phyloP scores from a whole-genome alignment of 1,139 yeast species.

The Debaryomycetaceae sp. region DNA sequence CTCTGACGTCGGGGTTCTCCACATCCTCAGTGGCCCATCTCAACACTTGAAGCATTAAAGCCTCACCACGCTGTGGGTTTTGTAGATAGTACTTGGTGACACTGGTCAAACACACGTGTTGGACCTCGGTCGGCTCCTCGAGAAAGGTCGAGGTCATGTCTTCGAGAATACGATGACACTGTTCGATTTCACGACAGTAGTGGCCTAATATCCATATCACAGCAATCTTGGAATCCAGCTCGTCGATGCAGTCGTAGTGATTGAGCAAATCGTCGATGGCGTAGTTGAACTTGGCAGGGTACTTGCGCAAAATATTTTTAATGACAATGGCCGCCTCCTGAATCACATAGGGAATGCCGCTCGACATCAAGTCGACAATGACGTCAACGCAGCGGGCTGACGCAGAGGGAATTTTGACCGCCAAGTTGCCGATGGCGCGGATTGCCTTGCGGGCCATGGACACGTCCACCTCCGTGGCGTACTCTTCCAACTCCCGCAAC shows the following conservation, averaged over 20 bases:
- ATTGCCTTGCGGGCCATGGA: constrained; percentile 86
- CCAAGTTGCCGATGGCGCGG: constrained; percentile 84
- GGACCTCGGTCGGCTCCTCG: constrained; percentile 70
- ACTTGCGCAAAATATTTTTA: constrained; percentile 71
- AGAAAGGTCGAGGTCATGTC: constrained; percentile 44
- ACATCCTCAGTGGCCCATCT: constrained; percentile 72
- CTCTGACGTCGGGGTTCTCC: constrained; percentile 78
- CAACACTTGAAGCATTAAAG: constrained; percentile 53
- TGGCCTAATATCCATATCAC: constrained; percentile 85
- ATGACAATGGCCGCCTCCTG: constrained; percentile 79
- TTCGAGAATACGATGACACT: constrained; percentile 43
- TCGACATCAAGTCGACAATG: constrained; percentile 55
- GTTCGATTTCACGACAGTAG: constrained; percentile 49
- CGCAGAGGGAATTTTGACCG: constrained; percentile 59
- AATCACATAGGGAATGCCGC: constrained; percentile 68
- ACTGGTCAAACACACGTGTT: constrained; percentile 70
- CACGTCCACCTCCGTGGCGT: constrained; percentile 81
- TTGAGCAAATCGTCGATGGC: constrained; percentile 38
- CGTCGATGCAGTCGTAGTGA: constrained; percentile 52
- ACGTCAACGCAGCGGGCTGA: constrained; percentile 64
- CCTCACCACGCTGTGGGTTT: constrained; percentile 53
- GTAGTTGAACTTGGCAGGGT: constrained; percentile 48
- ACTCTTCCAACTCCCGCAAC: constrained; percentile 73
- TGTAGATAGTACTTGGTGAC: constrained; percentile 64
- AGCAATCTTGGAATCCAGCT: constrained; percentile 76